A percentile compares a stretch with the other conserved stretches of the same genome.
These are phyloP conservation scores for Magnaporthiopsis rhizophila DNA, from an alignment of 2,329 filamentous ascomycete species.

Conservation along the genomic window DNA sequence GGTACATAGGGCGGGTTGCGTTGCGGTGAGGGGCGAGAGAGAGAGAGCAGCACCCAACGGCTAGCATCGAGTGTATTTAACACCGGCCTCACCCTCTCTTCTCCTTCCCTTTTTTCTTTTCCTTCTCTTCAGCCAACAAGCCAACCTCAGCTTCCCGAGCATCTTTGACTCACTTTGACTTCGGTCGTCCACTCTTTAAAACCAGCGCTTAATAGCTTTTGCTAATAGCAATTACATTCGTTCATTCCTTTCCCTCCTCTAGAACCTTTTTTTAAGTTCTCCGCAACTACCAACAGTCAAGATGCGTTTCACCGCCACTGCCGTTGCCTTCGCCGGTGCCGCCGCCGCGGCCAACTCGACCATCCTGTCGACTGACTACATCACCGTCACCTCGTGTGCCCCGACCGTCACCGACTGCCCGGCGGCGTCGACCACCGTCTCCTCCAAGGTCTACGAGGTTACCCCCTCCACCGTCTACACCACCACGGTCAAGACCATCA, in stretches of 20 bases:
- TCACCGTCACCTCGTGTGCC: slow-evolving; percentile 54
- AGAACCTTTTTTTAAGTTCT: slow-evolving; percentile 16
- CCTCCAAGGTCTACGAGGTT: slow-evolving; percentile 22
- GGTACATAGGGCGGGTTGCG: background rate
- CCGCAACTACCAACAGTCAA: slow-evolving; percentile 32
- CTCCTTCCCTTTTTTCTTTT: slow-evolving; percentile 14
- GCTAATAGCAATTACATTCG: slow-evolving; percentile 6
- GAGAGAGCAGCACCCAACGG: no score
- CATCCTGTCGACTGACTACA: slow-evolving; percentile 49
- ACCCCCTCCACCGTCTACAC: slow-evolving; percentile 45
- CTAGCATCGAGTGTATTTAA: slow-evolving; percentile 23
- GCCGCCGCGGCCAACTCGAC: slow-evolving; percentile 31
- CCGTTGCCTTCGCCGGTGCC: slow-evolving; percentile 40
- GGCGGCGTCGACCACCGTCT: slow-evolving; percentile 21
- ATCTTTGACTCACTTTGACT: slow-evolving; percentile 26
- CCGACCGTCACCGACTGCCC: slow-evolving; percentile 46
- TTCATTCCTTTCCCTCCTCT: slow-evolving; percentile 2
- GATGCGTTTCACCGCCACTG: slow-evolving; percentile 53
- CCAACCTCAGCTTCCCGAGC: slow-evolving; percentile 20
- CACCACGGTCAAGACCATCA: slow-evolving; percentile 54
- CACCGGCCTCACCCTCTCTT: slow-evolving; percentile 14
- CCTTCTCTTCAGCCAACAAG: slow-evolving; percentile 26
- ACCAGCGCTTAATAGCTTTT: slow-evolving; percentile 16
- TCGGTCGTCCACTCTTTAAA: slow-evolving; percentile 34
- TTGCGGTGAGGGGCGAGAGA: background rate